Percentiles rank a stretch among this genome's conserved stretches.
These are phyloP conservation scores for Oehlia diaphana DNA, from an alignment of 192 early-diverging fungal species.

Conservation along the genomic window DNA sequence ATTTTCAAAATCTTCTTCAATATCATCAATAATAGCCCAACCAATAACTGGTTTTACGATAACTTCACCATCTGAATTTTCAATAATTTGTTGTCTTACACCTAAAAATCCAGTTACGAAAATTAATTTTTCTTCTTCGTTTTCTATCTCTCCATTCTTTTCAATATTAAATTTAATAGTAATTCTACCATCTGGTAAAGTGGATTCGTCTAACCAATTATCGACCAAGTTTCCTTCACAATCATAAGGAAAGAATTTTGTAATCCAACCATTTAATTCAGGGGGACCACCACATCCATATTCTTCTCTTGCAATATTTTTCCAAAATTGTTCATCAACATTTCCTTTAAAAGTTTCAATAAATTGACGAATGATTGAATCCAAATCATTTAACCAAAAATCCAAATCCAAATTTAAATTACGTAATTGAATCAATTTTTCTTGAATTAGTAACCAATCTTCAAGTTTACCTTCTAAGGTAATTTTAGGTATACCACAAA, in stretches of 20 bases:
- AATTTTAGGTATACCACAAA: slow-evolving; percentile 25
- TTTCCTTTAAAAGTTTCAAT: slow-evolving; percentile 20
- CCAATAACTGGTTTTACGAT: slow-evolving; percentile 7
- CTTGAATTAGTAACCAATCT: slow-evolving; percentile 1
- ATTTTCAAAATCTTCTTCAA: background rate
- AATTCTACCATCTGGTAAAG: slow-evolving; percentile 1
- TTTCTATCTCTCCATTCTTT: background rate
- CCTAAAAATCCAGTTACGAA: slow-evolving; percentile 13
- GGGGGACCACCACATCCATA: slow-evolving; percentile 14
- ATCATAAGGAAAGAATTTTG: slow-evolving; percentile 21
- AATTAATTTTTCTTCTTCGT: background rate
- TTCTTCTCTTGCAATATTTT: slow-evolving; percentile 10
- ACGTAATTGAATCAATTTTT: slow-evolving; percentile 3
- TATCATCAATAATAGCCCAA: slow-evolving; percentile 8
- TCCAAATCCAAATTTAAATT: background rate
- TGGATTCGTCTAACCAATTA: background rate
- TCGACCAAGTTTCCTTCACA: background rate
- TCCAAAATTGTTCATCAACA: slow-evolving; percentile 26
- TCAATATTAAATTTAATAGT: slow-evolving; percentile 3
- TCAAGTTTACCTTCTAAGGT: slow-evolving; percentile 1
- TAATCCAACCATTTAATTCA: slow-evolving; percentile 4
- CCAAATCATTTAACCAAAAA: slow-evolving; percentile 16
- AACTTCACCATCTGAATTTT: slow-evolving; percentile 2
- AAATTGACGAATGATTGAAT: slow-evolving; percentile 8
- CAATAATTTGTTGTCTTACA: slow-evolving; percentile 4